Percentiles rank a stretch among this genome's conserved stretches.
phyloP scores from a whole-genome alignment of 805 yeast species.

The Candida endomychidarum region DNA sequence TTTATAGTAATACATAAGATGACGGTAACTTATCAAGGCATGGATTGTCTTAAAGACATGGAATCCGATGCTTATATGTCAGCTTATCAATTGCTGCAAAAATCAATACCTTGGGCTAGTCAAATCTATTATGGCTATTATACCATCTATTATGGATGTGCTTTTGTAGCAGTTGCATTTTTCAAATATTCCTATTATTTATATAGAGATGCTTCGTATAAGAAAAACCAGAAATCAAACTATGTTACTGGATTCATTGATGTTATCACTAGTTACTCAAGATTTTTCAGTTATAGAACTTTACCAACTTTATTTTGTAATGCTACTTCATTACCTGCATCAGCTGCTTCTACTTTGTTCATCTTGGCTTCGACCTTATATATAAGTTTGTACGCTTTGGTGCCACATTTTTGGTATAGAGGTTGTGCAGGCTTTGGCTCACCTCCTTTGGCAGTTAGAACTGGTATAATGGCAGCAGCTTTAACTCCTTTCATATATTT shows the following conservation, averaged over 20 bases:
- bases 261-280: constrained; percentile 31
- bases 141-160: constrained; percentile 41
- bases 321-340: constrained; percentile 33
- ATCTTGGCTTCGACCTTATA: constrained; percentile 35
- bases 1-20: background rate
- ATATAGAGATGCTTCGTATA: constrained; percentile 24
- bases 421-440: constrained; percentile 56
- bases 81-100: constrained; percentile 27
- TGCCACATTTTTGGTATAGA: constrained; percentile 52
- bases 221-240: constrained; percentile 10
- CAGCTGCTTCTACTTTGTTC: constrained; percentile 38
- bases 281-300: constrained; percentile 36
- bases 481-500: constrained; percentile 51
- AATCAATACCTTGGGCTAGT: constrained; percentile 26
- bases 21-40: constrained; percentile 27
- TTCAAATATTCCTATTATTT: constrained; percentile 33
- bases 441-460: constrained; percentile 56
- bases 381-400: constrained; percentile 36
- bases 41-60: constrained; percentile 39
- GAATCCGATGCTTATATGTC: constrained; percentile 22
- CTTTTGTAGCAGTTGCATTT: constrained; percentile 31
- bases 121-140: constrained; percentile 35
- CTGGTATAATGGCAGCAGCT: constrained; percentile 52
- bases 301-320: constrained; percentile 24
- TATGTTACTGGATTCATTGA: constrained; percentile 24